Conservation (phyloP, 495 filamentous ascomycete genomes). For the Lasiosphaeria miniovina region DNA sequence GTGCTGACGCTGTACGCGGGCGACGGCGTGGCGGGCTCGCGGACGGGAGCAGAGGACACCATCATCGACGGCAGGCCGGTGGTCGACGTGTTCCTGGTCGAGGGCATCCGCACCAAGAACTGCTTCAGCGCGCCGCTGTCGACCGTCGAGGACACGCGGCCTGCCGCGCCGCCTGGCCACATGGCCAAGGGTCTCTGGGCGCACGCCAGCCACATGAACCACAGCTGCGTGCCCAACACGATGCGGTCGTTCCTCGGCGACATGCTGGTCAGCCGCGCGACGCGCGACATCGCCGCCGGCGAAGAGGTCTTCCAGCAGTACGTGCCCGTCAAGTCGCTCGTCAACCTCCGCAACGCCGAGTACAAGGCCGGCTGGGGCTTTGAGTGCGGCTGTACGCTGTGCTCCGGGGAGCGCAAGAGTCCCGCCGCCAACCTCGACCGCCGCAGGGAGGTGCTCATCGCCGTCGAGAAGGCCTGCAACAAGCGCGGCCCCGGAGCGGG, state of each 20-base stretch:
- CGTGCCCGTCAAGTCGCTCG: constrained; percentile 26
- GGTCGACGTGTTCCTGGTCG: constrained; percentile 50
- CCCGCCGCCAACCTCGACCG: constrained; percentile 16
- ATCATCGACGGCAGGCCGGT: constrained; percentile 46
- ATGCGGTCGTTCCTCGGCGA: constrained; percentile 57
- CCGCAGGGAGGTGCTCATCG: constrained; percentile 21
- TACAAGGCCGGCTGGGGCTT: constrained; percentile 47
- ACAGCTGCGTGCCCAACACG: constrained; percentile 52
- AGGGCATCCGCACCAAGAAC: constrained; percentile 47
- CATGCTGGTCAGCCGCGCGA: constrained; percentile 53
- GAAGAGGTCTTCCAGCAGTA: constrained; percentile 51
- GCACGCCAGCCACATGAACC: constrained; percentile 53
- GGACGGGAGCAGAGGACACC: constrained; percentile 29
- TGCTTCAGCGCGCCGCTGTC: constrained; percentile 46
- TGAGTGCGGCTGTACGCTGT: constrained; percentile 46
- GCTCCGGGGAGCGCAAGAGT: constrained; percentile 27
- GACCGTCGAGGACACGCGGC: constrained; percentile 35
- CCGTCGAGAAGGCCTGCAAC: constrained; percentile 13
- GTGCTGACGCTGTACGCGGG: constrained; percentile 48
- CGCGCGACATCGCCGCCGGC: constrained; percentile 37
- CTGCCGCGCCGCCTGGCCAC: constrained; percentile 17
- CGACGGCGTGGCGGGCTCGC: constrained; percentile 12
- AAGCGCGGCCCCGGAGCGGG: background rate
- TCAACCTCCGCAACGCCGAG: constrained; percentile 16
- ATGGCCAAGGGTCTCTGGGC: constrained; percentile 51